Evolutionary conservation across 73 alveolate genomes (phyloP).

Genomic region (Urostyla sp.): DNA sequence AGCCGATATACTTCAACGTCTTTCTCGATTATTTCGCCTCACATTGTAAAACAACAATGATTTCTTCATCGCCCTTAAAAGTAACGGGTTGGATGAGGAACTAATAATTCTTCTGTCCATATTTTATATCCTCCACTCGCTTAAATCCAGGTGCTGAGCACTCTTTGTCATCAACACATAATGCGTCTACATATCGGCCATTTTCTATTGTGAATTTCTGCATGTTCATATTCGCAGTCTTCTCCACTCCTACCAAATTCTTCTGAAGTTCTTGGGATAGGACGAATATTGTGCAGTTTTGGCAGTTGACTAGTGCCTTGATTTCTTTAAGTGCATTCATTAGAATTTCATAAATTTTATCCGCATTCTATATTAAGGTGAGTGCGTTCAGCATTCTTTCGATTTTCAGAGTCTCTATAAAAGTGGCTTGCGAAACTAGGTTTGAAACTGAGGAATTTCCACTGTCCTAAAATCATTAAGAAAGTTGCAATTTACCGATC

Average conservation of each 20-base stretch:
- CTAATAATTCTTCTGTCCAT: constrained; percentile 50
- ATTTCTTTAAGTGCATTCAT: constrained; percentile 25
- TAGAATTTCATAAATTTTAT: constrained; percentile 5
- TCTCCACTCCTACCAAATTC: constrained; percentile 45
- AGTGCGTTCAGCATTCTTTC: constrained; percentile 49
- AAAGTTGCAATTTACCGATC: too few relatives aligned
- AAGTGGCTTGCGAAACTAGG: constrained; percentile 30
- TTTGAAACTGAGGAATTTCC: constrained; percentile 29
- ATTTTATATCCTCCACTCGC: constrained; percentile 63
- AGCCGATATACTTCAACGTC: constrained; percentile 65
- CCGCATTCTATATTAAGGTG: constrained; percentile 2
- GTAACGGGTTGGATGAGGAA: constrained; percentile 62
- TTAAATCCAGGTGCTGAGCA: constrained; percentile 59
- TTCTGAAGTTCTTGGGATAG: constrained; percentile 35
- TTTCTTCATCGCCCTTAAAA: constrained; percentile 60
- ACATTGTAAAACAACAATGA: constrained; percentile 50
- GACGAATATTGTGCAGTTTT: constrained; percentile 44
- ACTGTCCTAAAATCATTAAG: too few relatives aligned
- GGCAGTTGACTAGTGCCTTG: constrained; percentile 40
- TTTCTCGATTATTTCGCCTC: constrained; percentile 62
- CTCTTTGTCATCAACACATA: constrained; percentile 63
- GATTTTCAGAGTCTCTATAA: constrained; percentile 40
- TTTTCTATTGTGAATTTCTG: constrained; percentile 63
- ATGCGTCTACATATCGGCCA: constrained; percentile 63
- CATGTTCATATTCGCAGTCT: constrained; percentile 11